phyloP scores from a whole-genome alignment of 2,329 filamentous ascomycete species.

The Lachnellula willkommii region DNA sequence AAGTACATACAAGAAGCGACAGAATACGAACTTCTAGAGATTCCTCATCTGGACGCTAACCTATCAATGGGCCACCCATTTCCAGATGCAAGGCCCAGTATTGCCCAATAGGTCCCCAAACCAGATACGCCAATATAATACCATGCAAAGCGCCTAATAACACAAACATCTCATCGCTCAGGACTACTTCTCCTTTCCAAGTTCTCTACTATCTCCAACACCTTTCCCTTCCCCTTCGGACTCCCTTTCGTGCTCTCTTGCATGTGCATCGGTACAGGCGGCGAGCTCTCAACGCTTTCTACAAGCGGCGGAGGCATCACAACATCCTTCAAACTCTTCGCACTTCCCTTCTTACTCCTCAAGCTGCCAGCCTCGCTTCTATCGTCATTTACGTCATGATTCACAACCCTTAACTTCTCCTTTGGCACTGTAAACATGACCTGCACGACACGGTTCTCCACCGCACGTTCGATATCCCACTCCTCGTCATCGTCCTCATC shows the following conservation, averaged over 20 bases:
- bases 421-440: conserved; percentile 93
- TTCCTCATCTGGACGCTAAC: no score
- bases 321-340: conserved; percentile 13
- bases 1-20: no score
- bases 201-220: conserved; percentile 26
- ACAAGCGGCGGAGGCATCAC: neutral
- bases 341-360: conserved; percentile 21
- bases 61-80: no score
- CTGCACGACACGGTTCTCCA: conserved; percentile 67
- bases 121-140: no score
- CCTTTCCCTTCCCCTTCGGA: conserved; percentile 16
- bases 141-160: neutral
- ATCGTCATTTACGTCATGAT: conserved; percentile 56
- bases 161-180: neutral
- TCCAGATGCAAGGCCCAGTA: no score
- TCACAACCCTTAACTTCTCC: conserved; percentile 82
- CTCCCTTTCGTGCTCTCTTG: conserved; percentile 1
- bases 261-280: neutral
- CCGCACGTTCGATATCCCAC: conserved; percentile 71
- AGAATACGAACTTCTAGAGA: no score
- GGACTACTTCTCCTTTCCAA: conserved; percentile 21
- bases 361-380: conserved; percentile 36
- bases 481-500: conserved; percentile 42
- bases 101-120: neutral
- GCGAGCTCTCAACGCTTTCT: neutral